Conservation (phyloP, 148 eudicot genomes). For the Cornus kousa region DNA sequence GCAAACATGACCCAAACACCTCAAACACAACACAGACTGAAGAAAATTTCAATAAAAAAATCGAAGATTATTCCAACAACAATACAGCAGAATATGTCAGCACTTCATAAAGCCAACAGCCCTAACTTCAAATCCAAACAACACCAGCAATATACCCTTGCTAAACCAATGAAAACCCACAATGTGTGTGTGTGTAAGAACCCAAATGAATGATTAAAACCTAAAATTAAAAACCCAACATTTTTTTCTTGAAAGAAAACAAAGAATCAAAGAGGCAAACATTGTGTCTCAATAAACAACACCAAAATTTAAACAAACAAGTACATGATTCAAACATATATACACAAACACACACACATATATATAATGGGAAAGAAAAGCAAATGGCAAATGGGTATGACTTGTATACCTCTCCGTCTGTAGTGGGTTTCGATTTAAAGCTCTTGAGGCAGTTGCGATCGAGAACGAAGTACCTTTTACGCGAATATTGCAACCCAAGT, state of each 20-base stretch:
- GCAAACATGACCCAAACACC: neutral
- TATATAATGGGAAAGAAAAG: neutral
- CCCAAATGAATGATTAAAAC: neutral
- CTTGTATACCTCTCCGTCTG: constrained; percentile 37
- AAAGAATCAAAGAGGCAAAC: neutral
- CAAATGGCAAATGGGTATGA: neutral
- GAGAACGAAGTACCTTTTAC: constrained; percentile 71
- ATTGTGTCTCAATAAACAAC: constrained; percentile 2
- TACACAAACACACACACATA: neutral
- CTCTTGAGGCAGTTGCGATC: constrained; percentile 62
- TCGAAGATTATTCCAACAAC: neutral
- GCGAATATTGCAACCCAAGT: constrained; percentile 62
- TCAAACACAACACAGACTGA: neutral
- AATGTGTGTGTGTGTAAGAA: neutral
- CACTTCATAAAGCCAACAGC: neutral
- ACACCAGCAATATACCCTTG: neutral
- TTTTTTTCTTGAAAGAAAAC: too few species aligned
- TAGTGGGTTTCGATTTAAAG: constrained; percentile 53
- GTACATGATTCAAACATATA: neutral
- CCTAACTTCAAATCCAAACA: neutral
- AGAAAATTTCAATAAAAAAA: neutral
- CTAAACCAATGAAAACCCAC: constrained; percentile 5
- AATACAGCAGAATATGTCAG: neutral
- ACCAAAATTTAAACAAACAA: neutral
- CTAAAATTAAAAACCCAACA: neutral